These are phyloP conservation scores for Pilobolus umbonatus DNA, from an alignment of 192 early-diverging fungal species.

Conservation along the genomic window DNA sequence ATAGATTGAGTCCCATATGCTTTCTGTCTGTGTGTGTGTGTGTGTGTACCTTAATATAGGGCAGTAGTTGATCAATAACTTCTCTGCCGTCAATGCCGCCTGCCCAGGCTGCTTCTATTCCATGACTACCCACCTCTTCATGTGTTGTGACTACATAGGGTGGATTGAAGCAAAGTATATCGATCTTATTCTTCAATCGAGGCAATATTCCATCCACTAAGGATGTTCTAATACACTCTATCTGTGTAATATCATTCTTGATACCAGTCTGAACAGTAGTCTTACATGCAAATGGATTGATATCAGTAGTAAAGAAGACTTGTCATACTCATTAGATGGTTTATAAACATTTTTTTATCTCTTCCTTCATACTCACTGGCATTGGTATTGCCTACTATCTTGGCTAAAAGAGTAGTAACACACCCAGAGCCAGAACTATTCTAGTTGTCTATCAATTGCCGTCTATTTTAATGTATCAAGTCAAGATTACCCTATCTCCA, in stretches of 20 bases:
- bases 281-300: constrained; percentile 68
- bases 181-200: constrained; percentile 53
- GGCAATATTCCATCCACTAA: constrained; percentile 53
- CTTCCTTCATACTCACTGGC: constrained; percentile 31
- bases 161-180: constrained; percentile 90
- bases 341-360: not conserved
- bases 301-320: constrained; percentile 66
- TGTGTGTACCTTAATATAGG: constrained; percentile 55
- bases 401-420: constrained; percentile 74
- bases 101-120: constrained; percentile 86
- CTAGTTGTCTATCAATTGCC: not conserved
- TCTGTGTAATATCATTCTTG: constrained; percentile 44
- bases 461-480: not conserved
- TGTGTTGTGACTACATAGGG: constrained; percentile 89
- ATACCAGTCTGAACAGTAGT: constrained; percentile 64
- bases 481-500: constrained; percentile 75
- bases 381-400: constrained; percentile 39
- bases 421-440: constrained; percentile 77
- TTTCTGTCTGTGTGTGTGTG: not conserved
- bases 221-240: constrained; percentile 65
- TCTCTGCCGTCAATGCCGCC: constrained; percentile 87
- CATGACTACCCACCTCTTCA: constrained; percentile 67
- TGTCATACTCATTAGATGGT: not conserved
- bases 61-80: constrained; percentile 78
- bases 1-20: not conserved